Conservation (phyloP, 2,329 filamentous ascomycete species). For the Colletotrichum incanum region DNA sequence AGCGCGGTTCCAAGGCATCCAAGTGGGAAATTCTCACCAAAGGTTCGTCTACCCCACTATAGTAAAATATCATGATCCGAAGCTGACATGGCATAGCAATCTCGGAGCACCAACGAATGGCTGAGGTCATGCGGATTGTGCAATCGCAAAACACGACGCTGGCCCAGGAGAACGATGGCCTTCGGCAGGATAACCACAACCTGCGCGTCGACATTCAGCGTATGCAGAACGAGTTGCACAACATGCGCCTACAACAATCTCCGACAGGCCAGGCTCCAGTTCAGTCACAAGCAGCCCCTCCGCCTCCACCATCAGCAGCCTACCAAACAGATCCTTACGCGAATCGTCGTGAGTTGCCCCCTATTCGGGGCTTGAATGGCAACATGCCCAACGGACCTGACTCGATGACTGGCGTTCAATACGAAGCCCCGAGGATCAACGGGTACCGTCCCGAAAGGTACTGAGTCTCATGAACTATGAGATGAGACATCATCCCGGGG, state of each 20-base stretch:
- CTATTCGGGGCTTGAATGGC: conserved; percentile 67
- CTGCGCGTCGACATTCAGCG: conserved; percentile 66
- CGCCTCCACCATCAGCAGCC: conserved; percentile 47
- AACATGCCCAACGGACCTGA: conserved; percentile 64
- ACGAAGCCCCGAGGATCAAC: conserved; percentile 65
- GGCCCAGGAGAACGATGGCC: conserved; percentile 61
- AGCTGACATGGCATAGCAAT: conserved; percentile 64
- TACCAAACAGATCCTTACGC: conserved; percentile 51
- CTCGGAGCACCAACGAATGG: conserved; percentile 71
- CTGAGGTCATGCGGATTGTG: conserved; percentile 63
- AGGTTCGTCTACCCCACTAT: conserved; percentile 67
- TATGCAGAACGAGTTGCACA: conserved; percentile 56
- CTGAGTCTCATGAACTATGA: conserved; percentile 41
- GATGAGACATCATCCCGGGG: background rate
- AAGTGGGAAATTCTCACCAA: conserved; percentile 93
- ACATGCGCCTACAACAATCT: conserved; percentile 46
- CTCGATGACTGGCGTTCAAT: conserved; percentile 78
- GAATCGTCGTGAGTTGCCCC: conserved; percentile 68
- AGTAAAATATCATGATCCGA: background rate
- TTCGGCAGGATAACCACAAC: conserved; percentile 65
- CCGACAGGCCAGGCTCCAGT: conserved; percentile 45
- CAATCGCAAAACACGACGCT: conserved; percentile 61
- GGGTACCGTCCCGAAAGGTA: conserved; percentile 63
- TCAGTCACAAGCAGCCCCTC: conserved; percentile 35
- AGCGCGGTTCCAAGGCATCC: conserved; percentile 86